Evolutionary conservation across 306 rosid genomes (phyloP).

Genomic region (Cicer pinnatifidum): DNA sequence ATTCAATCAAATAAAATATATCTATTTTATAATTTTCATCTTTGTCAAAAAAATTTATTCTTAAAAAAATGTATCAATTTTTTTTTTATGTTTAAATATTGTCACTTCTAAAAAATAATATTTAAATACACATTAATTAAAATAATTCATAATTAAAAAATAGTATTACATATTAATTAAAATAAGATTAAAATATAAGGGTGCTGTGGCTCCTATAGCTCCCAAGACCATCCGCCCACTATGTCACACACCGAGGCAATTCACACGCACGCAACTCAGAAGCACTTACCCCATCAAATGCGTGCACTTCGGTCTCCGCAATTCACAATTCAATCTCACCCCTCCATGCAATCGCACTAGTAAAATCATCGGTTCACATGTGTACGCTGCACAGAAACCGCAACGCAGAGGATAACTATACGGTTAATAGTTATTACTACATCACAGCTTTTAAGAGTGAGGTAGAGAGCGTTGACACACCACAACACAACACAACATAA

Average conservation of each 20-base stretch:
- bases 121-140: too few species aligned
- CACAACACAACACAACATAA: background rate
- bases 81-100: too few species aligned
- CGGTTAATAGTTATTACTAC: background rate
- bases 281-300: background rate
- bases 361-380: background rate
- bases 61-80: too few species aligned
- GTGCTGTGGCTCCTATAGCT: too few species aligned
- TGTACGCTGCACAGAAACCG: background rate
- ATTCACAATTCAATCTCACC: background rate
- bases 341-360: background rate
- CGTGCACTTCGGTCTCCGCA: conserved; percentile 15
- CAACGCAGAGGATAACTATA: background rate
- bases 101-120: too few species aligned
- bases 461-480: conserved; percentile 36
- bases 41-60: too few species aligned
- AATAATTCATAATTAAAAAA: too few species aligned
- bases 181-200: too few species aligned
- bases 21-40: too few species aligned
- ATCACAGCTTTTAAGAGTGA: conserved; percentile 14
- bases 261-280: background rate
- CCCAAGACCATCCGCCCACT: too few species aligned
- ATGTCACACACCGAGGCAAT: background rate
- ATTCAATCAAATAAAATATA: too few species aligned
- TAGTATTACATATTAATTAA: too few species aligned